Evolutionary conservation across 345 rosid species (phyloP).

Genomic region (Aquilaria malaccensis): DNA sequence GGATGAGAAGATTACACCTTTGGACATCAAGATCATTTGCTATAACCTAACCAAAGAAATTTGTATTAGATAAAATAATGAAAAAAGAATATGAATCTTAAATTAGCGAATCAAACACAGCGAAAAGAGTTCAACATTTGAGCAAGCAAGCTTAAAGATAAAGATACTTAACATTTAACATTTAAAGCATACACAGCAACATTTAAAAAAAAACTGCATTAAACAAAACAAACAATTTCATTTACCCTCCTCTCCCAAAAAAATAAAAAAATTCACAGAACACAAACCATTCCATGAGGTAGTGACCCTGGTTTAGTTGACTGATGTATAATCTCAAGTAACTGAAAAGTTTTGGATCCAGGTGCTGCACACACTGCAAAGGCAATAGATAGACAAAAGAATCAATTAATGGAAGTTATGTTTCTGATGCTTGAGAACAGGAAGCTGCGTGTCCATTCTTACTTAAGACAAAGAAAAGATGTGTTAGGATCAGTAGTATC

Average conservation of each 20-base stretch:
- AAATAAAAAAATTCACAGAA: conserved; percentile 2
- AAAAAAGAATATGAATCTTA: not conserved
- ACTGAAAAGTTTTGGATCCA: conserved; percentile 95
- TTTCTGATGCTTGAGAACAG: too few species aligned
- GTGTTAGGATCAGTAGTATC: too few species aligned
- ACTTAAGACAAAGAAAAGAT: too few species aligned
- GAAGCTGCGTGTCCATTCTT: too few species aligned
- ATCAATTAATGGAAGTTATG: too few species aligned
- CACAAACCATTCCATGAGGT: conserved; percentile 75
- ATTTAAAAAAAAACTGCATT: not conserved
- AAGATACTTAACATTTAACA: conserved; percentile 1
- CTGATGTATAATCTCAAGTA: conserved; percentile 79
- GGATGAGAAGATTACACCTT: conserved; percentile 96
- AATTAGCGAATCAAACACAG: conserved; percentile 7
- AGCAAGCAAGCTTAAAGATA: conserved; percentile 1
- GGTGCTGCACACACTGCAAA: conserved; percentile 95
- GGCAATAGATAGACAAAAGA: too few species aligned
- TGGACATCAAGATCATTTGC: conserved; percentile 97
- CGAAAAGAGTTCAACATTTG: not conserved
- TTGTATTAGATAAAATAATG: not conserved
- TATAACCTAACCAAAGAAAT: conserved; percentile 46
- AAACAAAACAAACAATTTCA: too few species aligned
- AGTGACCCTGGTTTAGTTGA: conserved; percentile 56
- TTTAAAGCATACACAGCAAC: not conserved
- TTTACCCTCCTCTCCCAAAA: not conserved